A percentile compares a stretch with the other conserved stretches of the same genome.
Conservation (phyloP, 1,139 yeast species). For the Yamadazyma kanchanaburiensis region DNA sequence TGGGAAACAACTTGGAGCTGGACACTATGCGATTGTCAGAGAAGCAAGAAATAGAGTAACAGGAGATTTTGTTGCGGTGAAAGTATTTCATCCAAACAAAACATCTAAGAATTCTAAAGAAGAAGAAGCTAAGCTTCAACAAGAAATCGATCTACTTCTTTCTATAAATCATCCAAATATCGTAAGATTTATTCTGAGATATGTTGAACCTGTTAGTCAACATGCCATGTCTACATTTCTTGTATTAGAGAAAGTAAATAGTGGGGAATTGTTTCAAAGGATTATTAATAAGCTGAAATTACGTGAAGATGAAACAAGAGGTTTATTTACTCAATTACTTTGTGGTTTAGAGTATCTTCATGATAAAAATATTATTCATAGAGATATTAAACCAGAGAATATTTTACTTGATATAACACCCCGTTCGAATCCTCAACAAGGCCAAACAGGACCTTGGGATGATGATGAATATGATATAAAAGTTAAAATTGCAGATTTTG, state of each 20-base stretch:
- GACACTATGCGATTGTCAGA: slow-evolving; percentile 76
- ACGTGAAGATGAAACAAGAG: slow-evolving; percentile 59
- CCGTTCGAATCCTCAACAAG: slow-evolving; percentile 37
- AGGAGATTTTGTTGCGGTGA: slow-evolving; percentile 68
- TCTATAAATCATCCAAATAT: slow-evolving; percentile 71
- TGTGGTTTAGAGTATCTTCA: slow-evolving; percentile 65
- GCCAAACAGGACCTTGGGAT: slow-evolving; percentile 73
- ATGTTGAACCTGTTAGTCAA: slow-evolving; percentile 63
- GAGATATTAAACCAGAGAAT: slow-evolving; percentile 90
- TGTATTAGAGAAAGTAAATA: slow-evolving; percentile 69
- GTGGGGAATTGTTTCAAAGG: slow-evolving; percentile 73
- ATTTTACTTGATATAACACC: slow-evolving; percentile 69
- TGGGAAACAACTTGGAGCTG: slow-evolving; percentile 65
- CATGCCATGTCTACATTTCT: slow-evolving; percentile 57
- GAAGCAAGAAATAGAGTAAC: slow-evolving; percentile 59
- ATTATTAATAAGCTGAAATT: slow-evolving; percentile 61
- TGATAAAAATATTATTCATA: slow-evolving; percentile 71
- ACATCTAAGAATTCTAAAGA: slow-evolving; percentile 20
- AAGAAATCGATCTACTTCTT: slow-evolving; percentile 64
- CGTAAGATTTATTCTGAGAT: slow-evolving; percentile 62
- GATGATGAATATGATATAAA: slow-evolving; percentile 55
- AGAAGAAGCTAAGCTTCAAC: slow-evolving; percentile 56
- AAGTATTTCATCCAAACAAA: slow-evolving; percentile 70
- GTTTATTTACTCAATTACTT: slow-evolving; percentile 59
- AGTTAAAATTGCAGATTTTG: slow-evolving; percentile 81